Evolutionary conservation across 768 basidiomycete genomes (phyloP).

Genomic region (Cantharellus anzutake): DNA sequence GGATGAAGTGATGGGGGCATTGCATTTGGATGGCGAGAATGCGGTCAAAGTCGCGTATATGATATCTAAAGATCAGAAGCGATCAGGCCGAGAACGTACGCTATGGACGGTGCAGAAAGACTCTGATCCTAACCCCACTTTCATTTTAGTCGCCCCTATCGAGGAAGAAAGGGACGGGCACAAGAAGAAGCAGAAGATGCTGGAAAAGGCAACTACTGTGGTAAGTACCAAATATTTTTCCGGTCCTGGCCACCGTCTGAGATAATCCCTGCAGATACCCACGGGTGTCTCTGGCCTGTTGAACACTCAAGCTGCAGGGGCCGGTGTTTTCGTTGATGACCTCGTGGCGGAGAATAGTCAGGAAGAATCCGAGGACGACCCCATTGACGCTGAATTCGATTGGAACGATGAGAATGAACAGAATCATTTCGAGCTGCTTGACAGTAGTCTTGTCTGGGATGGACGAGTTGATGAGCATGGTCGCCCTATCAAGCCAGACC

Average conservation of each 20-base stretch:
- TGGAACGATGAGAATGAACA: conserved; percentile 17
- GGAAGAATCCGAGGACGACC: conserved; percentile 4
- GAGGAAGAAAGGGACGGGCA: background rate
- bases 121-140: background rate
- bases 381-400: conserved; percentile 1
- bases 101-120: conserved; percentile 6
- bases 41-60: conserved; percentile 94
- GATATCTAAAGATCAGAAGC: conserved; percentile 66
- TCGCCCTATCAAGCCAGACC: background rate
- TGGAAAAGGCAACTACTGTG: background rate
- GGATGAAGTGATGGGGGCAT: conserved; percentile 75
- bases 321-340: background rate
- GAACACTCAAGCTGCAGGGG: background rate
- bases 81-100: conserved; percentile 73
- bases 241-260: background rate
- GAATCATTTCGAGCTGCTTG: conserved; percentile 20
- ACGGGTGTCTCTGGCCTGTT: background rate
- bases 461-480: background rate
- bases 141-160: background rate
- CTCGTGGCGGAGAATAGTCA: conserved; percentile 1
- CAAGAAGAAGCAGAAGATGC: background rate
- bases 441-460: conserved; percentile 4
- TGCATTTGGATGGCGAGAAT: conserved; percentile 75
- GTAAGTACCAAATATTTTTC: background rate
- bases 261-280: background rate